Base-by-base conservation (phyloP, 2,329 filamentous ascomycete species). In the Aspergillus sp. region DNA sequence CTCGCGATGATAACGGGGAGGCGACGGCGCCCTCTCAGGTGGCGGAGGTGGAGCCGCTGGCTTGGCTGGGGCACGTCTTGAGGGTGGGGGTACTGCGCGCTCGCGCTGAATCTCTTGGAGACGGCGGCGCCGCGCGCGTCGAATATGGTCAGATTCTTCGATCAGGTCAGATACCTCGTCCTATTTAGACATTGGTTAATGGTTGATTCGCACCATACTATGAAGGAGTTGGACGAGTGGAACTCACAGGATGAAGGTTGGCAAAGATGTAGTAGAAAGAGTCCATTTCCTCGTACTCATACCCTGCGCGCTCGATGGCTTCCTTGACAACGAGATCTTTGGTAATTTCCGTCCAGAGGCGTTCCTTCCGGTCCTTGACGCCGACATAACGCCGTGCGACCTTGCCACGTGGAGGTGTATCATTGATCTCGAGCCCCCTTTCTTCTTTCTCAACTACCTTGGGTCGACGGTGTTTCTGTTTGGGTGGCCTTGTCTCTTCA, bases 301-400 rank as follows among this genome's bases (percentile, higher is more conserved):
- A 98, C 3, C 92, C 92, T 72, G 89, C 80, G 70, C 90, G 84
- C 68, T 96, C 89, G 66, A 98, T 91, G 19, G 95, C 95, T 74
- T 97, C 93, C 56, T 90, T 88, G 61, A 89, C 84, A 17, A 98
- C 92, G 41, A 98, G 80, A 68, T 97, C 93, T 79, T 96, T 97
- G 50, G 94, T 96, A 69, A 99, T 92, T 78, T 98, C 95, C 0
- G 95, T 99, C 94, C 94, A 98, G 81, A 96, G 91, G 62, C 90
- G 87, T 59, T 85, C 84, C 41, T 70, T 73, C 30, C 72, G 72
- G 48, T 78, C 71, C 43, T 76, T 77, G 45, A 74, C 65, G 7
- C 72, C 72, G 8, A 73, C 72, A 53, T 79, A 77, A 34, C 84
- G 79, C 55, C 82, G 83, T 23, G 73, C 79, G 60, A 81, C 76